Base-by-base conservation (phyloP, 768 basidiomycete genomes). In the Russula lepida region DNA sequence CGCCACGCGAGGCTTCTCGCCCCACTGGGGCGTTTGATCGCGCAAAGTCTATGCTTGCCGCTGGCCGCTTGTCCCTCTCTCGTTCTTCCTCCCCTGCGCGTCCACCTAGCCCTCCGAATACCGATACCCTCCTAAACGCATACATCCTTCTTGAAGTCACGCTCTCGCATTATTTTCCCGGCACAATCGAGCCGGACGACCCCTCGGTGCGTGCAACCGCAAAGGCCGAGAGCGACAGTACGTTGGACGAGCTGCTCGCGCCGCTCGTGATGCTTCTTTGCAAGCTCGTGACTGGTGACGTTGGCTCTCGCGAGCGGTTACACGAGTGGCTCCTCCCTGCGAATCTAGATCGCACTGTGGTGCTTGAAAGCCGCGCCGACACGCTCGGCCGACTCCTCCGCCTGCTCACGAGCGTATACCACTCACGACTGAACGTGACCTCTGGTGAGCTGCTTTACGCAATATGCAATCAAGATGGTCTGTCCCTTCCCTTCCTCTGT, bases 381-480 rank as follows among this genome's bases (percentile, higher is more conserved):
- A 72, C 88, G 8, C 75, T 98, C 2, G 97, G 97, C 0, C 78
- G 88, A 53, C 84, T 88, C 68, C 71, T 98, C 32, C 81, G 94
- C 19, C 75, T 98, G 23, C 77, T 98, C 58, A 75, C 79, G 2
- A 84, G 85, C 62, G 80, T 93, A 2, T 87, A 90, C 66, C 85
- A 95, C 66, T 69, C 78, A 1, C 78, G 85, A 47, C 73, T 91
- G 63, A 89, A 92, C 68, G 83, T 84, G 67, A 77, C 88, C 15
- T 80, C 88, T 3, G 95, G 95, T 11, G 94, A 98, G 74, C 78
- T 98, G 78, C 73, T 98, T 19, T 98, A 80, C 72, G 84, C 86
- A 0, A 78, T 93, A 67, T 90, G 89, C 65, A 87, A 91, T 64
- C 85, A 83, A 2, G 85, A 97, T 72, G 78, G 85, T 85, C 67